A percentile compares a stretch with the other conserved stretches of the same genome.
Evolutionary conservation across 1,284 basidiomycete genomes (phyloP).

Genomic region (Polyporus tsugae): DNA sequence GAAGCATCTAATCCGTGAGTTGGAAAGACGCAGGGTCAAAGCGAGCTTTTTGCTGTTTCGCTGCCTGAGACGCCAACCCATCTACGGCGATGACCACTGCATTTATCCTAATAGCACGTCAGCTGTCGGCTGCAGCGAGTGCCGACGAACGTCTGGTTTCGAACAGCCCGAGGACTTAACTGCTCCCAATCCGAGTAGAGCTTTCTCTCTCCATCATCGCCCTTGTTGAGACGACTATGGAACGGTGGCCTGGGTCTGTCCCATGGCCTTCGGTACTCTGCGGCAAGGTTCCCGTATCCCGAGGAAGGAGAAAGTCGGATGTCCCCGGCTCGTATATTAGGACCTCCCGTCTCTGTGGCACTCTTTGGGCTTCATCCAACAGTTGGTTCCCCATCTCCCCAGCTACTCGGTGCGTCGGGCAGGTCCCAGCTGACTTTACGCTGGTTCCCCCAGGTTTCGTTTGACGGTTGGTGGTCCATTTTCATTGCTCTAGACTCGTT

Average conservation of each 20-base stretch:
- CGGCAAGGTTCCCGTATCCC: not conserved
- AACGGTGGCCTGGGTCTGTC: too few species aligned
- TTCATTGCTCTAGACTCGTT: not conserved
- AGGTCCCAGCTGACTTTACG: too few species aligned
- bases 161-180: not conserved
- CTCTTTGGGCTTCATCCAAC: too few species aligned
- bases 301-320: not conserved
- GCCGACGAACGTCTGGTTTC: not conserved
- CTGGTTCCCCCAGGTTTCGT: not conserved
- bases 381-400: not conserved
- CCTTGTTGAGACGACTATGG: not conserved
- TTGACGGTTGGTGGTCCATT: not conserved
- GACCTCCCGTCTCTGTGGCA: not conserved
- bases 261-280: not conserved
- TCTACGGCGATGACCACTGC: not conserved
- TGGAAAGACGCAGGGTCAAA: not conserved
- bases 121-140: not conserved
- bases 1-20: not conserved
- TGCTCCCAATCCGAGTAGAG: not conserved
- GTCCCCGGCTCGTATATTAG: not conserved
- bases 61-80: not conserved
- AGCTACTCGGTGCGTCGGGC: too few species aligned
- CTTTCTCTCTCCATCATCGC: not conserved
- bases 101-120: not conserved
- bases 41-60: not conserved